These are phyloP conservation scores for Suillus sp. DNA, from an alignment of 768 basidiomycete genomes.

Conservation along the genomic window DNA sequence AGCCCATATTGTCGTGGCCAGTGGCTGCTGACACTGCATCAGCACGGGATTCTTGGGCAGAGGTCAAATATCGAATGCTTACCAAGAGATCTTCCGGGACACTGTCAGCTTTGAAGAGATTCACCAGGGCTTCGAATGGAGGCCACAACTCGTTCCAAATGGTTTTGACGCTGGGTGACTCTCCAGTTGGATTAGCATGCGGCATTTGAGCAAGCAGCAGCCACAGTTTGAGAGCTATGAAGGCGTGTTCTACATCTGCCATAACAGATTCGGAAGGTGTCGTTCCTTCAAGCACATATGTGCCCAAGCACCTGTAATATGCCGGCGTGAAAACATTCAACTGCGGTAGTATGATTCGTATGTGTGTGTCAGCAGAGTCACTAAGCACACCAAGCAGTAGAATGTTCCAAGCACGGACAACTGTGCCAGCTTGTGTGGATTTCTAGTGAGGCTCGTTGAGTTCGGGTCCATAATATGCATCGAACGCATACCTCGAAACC, in stretches of 20 bases:
- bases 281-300: slow-evolving; percentile 40
- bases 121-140: slow-evolving; percentile 58
- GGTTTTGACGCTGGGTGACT: slow-evolving; percentile 28
- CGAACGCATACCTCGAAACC: slow-evolving; percentile 35
- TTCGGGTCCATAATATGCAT: slow-evolving; percentile 12
- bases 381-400: slow-evolving; percentile 56
- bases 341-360: slow-evolving; percentile 48
- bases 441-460: slow-evolving; percentile 32
- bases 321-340: slow-evolving; percentile 50
- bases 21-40: slow-evolving; percentile 42
- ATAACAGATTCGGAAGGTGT: slow-evolving; percentile 46
- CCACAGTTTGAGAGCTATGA: slow-evolving; percentile 72
- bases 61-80: not conserved
- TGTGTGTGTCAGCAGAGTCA: slow-evolving; percentile 27
- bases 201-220: slow-evolving; percentile 52
- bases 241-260: slow-evolving; percentile 67
- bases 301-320: slow-evolving; percentile 49
- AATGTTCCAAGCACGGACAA: slow-evolving; percentile 67
- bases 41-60: not conserved
- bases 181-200: not conserved
- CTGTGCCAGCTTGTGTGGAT: slow-evolving; percentile 35
- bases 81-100: slow-evolving; percentile 38
- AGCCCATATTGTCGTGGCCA: slow-evolving; percentile 55
- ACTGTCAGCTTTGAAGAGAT: slow-evolving; percentile 51
- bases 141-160: slow-evolving; percentile 84